A percentile compares a stretch with the other conserved stretches of the same genome.
Evolutionary conservation across 352 stramenopile genomes (phyloP).

Genomic region (Elongisporangium prolatum): DNA sequence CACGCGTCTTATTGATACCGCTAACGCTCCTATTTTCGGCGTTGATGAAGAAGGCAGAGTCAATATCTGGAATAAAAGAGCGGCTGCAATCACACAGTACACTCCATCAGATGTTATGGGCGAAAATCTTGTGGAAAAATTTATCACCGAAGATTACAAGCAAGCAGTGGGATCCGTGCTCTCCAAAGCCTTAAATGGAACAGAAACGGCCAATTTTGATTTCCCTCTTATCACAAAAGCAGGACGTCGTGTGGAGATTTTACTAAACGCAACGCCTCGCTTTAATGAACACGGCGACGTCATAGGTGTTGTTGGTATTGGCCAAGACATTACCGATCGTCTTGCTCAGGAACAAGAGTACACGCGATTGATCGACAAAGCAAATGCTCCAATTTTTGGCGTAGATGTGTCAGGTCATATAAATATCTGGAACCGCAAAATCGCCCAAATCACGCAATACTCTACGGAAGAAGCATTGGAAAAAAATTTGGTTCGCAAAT

Average conservation of each 20-base stretch:
- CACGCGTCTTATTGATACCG: constrained; percentile 60
- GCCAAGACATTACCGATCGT: constrained; percentile 23
- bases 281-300: constrained; percentile 28
- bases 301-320: constrained; percentile 30
- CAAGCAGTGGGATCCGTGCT: constrained; percentile 12
- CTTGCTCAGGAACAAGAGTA: constrained; percentile 39
- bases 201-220: constrained; percentile 43
- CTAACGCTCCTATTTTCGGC: constrained; percentile 68
- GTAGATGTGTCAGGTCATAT: constrained; percentile 24
- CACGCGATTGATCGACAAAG: constrained; percentile 43
- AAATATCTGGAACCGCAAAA: constrained; percentile 90
- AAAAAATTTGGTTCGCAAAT: constrained; percentile 80
- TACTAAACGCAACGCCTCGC: constrained; percentile 39
- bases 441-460: constrained; percentile 87
- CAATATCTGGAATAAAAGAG: constrained; percentile 66
- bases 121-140: constrained; percentile 39
- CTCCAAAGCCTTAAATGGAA: constrained; percentile 15
- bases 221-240: constrained; percentile 35
- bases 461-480: constrained; percentile 81
- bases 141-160: constrained; percentile 27
- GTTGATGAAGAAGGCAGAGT: constrained; percentile 46
- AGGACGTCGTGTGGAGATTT: constrained; percentile 33
- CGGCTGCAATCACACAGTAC: constrained; percentile 52
- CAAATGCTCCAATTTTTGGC: constrained; percentile 57
- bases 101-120: constrained; percentile 43